These are phyloP conservation scores for Comarum palustre DNA, from an alignment of 306 rosid genomes.

Conservation along the genomic window DNA sequence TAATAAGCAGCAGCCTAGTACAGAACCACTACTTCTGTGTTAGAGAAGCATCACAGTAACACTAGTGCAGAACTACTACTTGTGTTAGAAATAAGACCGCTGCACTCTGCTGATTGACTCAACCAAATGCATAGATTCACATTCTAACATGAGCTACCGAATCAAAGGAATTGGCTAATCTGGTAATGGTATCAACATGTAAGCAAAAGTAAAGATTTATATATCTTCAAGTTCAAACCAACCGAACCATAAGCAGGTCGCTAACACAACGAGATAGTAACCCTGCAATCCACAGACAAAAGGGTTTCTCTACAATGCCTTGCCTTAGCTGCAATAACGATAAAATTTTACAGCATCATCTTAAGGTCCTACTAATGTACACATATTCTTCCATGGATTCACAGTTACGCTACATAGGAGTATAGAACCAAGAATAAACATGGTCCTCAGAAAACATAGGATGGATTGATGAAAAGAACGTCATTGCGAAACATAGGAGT, in stretches of 20 bases:
- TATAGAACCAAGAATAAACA: not conserved
- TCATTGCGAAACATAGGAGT: not conserved
- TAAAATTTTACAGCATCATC: not conserved
- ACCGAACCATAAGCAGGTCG: not conserved
- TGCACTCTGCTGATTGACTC: not conserved
- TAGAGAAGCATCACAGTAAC: not conserved
- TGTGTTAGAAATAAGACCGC: slow-evolving; percentile 1
- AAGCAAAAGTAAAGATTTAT: no score
- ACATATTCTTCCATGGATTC: not conserved
- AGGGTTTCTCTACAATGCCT: not conserved
- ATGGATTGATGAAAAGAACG: not conserved
- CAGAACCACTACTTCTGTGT: not conserved
- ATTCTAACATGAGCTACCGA: not conserved
- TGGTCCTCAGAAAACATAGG: not conserved
- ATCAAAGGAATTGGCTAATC: not conserved
- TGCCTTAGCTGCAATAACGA: not conserved
- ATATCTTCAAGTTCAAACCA: not conserved
- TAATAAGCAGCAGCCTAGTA: not conserved
- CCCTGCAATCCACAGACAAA: not conserved
- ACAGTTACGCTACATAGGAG: not conserved
- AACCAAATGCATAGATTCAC: not conserved
- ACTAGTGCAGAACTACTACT: not conserved
- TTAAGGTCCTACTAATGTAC: not conserved
- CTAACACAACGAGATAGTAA: not conserved
- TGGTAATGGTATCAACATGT: not conserved